These are phyloP conservation scores for Stephanodiscus triporus DNA, from an alignment of 108 stramenopile genomes.

Conservation along the genomic window DNA sequence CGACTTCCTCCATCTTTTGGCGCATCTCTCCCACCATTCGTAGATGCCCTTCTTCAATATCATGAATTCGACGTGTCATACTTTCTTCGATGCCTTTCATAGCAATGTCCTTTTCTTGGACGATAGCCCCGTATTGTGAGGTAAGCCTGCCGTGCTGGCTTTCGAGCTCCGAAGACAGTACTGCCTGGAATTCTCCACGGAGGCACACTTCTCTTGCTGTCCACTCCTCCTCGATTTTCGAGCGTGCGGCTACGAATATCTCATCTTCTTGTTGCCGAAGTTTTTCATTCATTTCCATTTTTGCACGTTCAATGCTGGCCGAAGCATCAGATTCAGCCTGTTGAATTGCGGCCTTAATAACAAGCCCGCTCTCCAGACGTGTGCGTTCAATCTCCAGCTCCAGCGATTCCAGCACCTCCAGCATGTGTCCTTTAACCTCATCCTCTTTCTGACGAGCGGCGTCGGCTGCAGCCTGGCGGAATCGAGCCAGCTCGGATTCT, in stretches of 20 bases:
- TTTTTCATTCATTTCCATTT: constrained; percentile 9
- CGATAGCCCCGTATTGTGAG: constrained; percentile 48
- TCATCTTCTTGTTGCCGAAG: constrained; percentile 11
- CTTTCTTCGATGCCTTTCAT: constrained; percentile 10
- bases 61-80: not conserved
- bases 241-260: constrained; percentile 17
- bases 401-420: constrained; percentile 9
- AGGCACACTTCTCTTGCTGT: constrained; percentile 9
- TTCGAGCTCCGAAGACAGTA: constrained; percentile 12
- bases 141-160: constrained; percentile 23
- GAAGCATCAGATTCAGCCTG: constrained; percentile 16
- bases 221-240: constrained; percentile 15
- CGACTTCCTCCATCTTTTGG: constrained; percentile 13
- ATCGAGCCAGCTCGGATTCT: constrained; percentile 12
- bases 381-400: constrained; percentile 25
- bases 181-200: constrained; percentile 16
- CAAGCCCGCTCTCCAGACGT: constrained; percentile 6
- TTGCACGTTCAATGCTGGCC: constrained; percentile 14
- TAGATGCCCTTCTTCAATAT: constrained; percentile 16
- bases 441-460: constrained; percentile 26
- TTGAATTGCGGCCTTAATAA: constrained; percentile 13
- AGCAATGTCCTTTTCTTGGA: constrained; percentile 33
- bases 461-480: constrained; percentile 17
- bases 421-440: constrained; percentile 15
- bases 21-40: constrained; percentile 3